Percentiles rank a stretch among this genome's conserved stretches.
Conservation (phyloP, 2,329 filamentous ascomycete genomes). For the Pseudogymnoascus sp. region DNA sequence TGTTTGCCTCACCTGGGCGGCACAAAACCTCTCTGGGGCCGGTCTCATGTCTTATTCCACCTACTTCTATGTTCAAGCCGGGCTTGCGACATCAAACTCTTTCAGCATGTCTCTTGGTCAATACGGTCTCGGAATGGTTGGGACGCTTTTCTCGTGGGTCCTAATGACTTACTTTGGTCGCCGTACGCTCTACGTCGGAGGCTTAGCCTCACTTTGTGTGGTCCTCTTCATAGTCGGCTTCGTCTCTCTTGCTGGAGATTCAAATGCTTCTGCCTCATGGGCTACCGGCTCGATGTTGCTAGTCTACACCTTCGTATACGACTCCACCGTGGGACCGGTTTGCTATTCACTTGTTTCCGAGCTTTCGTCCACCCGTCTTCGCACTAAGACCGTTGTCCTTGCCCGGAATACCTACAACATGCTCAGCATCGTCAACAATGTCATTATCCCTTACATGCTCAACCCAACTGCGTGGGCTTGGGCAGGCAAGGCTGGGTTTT, state of each 20-base stretch:
- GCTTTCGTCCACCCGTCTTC: constrained; percentile 33
- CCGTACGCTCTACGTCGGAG: constrained; percentile 45
- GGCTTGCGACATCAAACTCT: constrained; percentile 40
- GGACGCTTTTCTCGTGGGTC: constrained; percentile 45
- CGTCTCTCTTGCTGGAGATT: constrained; percentile 36
- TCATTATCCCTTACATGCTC: constrained; percentile 21
- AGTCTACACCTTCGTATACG: constrained; percentile 36
- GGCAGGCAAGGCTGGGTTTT: constrained; percentile 78
- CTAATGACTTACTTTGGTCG: constrained; percentile 43
- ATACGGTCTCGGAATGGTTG: constrained; percentile 40
- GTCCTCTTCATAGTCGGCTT: constrained; percentile 41
- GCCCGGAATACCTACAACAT: constrained; percentile 32
- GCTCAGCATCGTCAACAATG: constrained; percentile 25
- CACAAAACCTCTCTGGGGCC: constrained; percentile 47
- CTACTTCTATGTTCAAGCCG: constrained; percentile 31
- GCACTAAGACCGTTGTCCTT: constrained; percentile 34
- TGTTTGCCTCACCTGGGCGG: constrained; percentile 50
- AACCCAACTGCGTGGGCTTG: constrained; percentile 65
- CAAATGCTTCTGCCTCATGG: constrained; percentile 36
- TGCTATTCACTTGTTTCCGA: constrained; percentile 36
- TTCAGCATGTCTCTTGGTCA: constrained; percentile 47
- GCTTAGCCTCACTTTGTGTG: constrained; percentile 35
- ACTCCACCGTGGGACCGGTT: constrained; percentile 38
- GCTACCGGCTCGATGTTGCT: constrained; percentile 35
- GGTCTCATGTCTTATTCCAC: constrained; percentile 1